phyloP scores from a whole-genome alignment of 2,329 filamentous ascomycete genomes.

The Sarocladium oryzae region DNA sequence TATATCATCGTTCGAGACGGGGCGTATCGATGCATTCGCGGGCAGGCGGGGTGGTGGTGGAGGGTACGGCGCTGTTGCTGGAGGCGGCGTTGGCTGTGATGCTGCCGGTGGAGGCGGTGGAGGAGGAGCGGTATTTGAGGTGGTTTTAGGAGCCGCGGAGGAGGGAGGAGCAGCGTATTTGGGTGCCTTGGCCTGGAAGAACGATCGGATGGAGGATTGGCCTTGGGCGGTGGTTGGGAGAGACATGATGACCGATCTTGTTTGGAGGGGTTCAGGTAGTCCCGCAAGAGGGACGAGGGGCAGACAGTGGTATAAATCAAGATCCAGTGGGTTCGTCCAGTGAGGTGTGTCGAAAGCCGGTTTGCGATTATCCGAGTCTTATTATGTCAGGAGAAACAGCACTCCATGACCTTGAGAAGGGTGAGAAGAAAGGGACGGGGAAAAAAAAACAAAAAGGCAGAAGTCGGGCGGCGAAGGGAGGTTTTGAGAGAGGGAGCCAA shows the following conservation, averaged over 20 bases:
- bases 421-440: not conserved
- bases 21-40: constrained; percentile 46
- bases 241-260: constrained; percentile 26
- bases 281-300: not conserved
- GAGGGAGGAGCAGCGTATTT: constrained; percentile 28
- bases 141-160: constrained; percentile 14
- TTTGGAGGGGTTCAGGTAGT: constrained; percentile 6
- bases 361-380: too few relatives aligned
- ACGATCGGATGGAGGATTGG: constrained; percentile 56
- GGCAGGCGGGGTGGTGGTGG: constrained; percentile 30
- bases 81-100: constrained; percentile 13
- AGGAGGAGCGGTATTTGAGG: constrained; percentile 14
- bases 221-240: constrained; percentile 30
- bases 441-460: too few relatives aligned
- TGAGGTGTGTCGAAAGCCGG: too few relatives aligned
- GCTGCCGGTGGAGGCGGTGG: constrained; percentile 16
- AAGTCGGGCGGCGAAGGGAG: too few relatives aligned
- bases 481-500: too few relatives aligned
- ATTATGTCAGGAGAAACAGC: too few relatives aligned
- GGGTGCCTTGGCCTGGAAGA: constrained; percentile 46
- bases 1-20: constrained; percentile 44
- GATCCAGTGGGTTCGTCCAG: too few relatives aligned
- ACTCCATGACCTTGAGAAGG: not conserved
- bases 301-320: not conserved
- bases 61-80: constrained; percentile 18